Base-by-base conservation (phyloP, 345 rosid genomes). In the Eucalyptus lansdowneana region DNA sequence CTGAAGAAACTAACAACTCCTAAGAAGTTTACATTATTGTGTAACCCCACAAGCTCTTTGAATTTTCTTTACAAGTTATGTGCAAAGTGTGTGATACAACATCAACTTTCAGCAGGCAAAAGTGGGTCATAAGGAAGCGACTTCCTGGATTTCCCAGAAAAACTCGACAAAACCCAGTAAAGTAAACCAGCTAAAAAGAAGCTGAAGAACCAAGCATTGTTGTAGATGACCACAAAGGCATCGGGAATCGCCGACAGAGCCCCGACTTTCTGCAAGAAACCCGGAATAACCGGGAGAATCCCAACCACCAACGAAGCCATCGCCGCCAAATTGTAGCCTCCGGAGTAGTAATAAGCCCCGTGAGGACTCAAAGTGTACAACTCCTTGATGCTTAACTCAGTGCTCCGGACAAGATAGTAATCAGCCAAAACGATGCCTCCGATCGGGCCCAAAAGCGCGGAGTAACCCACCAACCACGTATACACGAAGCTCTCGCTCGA, bases 401-500 rank as follows among this genome's bases (percentile, higher is more conserved):
- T 92, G 37, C 90, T 83, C 11, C 87, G 95, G 90, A 97, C 91
- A 5, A 97, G 92, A 87, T 96, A 97, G 90, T 97, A 97, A 94
- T 97, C 99, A 3, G 93, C 94, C 13, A 97, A 86, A 29, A 97
- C 45, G 76, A 97, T 93, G 34, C 98, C 99, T 0, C 98, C 98
- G 29, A 97, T 96, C 2, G 99, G 99, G 86, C 99, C 99, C 54
- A 97, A 88, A 54, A 97, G 90, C 0, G 99, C 99, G 3, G 99
- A 97, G 91, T 97, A 97, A 1, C 99, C 98, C 17, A 97, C 94
- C 34, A 97, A 91, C 99, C 99, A 97, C 1, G 99, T 97, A 87
- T 97, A 96, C 40, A 97, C 98, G 89, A 97, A 97, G 93, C 98
- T 97, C 93, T 97, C 99, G 88, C 99, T 97, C 5, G 99, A 95